phyloP scores from a whole-genome alignment of 257 asterid genomes.

The Nicotiana tabacum region DNA sequence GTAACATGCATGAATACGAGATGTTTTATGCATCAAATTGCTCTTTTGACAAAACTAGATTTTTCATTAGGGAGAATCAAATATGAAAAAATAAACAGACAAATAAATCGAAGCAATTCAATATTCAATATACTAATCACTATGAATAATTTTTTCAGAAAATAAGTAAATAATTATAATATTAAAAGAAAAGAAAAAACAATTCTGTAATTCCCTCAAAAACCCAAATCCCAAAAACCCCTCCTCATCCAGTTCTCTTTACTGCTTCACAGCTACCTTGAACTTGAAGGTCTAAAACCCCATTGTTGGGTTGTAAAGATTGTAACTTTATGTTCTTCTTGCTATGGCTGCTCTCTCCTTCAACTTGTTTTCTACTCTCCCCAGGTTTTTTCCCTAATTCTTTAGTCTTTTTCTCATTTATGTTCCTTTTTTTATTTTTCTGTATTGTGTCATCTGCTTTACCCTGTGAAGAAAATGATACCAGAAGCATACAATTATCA shows the following conservation, averaged over 20 bases:
- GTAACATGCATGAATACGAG: rapidly evolving
- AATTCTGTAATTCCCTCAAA: background rate
- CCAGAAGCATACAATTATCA: background rate
- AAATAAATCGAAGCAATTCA: too few species aligned
- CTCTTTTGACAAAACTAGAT: rapidly evolving
- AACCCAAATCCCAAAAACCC: constrained; percentile 13
- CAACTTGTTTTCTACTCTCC: constrained; percentile 46
- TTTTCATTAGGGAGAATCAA: too few species aligned
- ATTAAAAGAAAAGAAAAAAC: background rate
- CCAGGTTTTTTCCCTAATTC: constrained; percentile 59
- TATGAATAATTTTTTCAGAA: too few species aligned
- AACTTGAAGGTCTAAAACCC: constrained; percentile 10
- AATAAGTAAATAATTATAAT: background rate
- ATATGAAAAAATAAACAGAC: too few species aligned
- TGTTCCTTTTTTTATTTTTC: background rate
- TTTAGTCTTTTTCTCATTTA: background rate
- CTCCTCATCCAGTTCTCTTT: constrained; percentile 16
- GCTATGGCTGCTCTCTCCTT: constrained; percentile 65
- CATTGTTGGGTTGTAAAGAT: constrained; percentile 11
- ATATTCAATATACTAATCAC: too few species aligned
- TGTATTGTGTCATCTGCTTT: background rate
- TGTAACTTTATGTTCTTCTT: constrained; percentile 32
- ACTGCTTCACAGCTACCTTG: background rate
- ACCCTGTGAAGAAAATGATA: background rate
- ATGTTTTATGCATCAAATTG: too few species aligned